Base-by-base conservation (phyloP, 495 filamentous ascomycete genomes). In the Barbatosphaeria neglecta region DNA sequence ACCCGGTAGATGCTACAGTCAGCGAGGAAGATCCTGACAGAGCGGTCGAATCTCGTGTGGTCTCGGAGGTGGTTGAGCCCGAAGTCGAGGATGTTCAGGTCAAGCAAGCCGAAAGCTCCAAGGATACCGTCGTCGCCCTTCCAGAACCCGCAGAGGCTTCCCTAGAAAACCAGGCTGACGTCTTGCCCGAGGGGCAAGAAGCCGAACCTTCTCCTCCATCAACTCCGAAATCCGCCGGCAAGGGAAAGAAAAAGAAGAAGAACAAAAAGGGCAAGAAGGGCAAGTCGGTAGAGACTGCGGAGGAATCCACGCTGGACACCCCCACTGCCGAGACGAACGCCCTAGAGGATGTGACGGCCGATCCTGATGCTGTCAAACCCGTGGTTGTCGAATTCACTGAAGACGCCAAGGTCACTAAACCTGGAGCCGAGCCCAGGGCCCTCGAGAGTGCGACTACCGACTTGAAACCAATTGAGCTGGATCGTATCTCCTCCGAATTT, bases 221-320 rank as follows among this genome's bases (percentile, higher is more conserved):
- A 24, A 41, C 23, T 22, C 24, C 39, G 38, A 50, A 50, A 20
- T 43, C 50, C 41, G 52, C 13, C 31, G 11, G 57, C 40, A 56
- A 58, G 40, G 45, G 50, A 18, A 55, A 63, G 49, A 63, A 62
- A 47, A 48, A 58, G 47, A 56, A 62, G 51, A 66, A 57, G 42
- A 52, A 46, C 37, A 63, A 56, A 45, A 67, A 60, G 49, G 51
- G 53, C 41, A 56, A 54, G 42, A 61, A 63, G 50, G 48, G 44
- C 24, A 58, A 59, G 25, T 44, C 44, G n/a, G 44, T 47, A 22
- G 50, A 54, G 17, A 9, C 20, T 11, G 46, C 27, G 15, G n/a
- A n/a, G n/a, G 31, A n/a, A 35, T 2, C 31, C 16, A n/a, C 6
- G 5, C 31, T n/a, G 9, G 31, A 35, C 16, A n/a, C 0, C 31